Evolutionary conservation across 441 rosid genomes (phyloP).

Genomic region (Gossypium davidsonii): DNA sequence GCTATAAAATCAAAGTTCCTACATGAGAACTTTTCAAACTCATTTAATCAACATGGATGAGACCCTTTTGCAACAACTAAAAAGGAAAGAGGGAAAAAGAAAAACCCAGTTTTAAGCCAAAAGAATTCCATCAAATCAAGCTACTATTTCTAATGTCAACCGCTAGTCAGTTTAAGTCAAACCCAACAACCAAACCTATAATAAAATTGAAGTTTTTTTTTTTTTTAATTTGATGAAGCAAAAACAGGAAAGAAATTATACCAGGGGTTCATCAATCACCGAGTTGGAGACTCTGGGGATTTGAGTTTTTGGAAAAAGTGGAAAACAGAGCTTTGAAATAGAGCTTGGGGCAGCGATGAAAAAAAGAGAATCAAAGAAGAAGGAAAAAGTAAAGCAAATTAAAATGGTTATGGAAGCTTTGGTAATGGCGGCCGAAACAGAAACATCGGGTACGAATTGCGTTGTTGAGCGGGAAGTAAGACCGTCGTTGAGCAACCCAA

Average conservation of each 20-base stretch:
- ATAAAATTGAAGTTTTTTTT: neutral
- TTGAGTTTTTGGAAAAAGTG: neutral
- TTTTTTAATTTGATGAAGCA: neutral
- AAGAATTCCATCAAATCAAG: neutral
- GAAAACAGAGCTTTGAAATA: neutral
- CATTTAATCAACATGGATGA: neutral
- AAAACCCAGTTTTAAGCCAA: neutral
- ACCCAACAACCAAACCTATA: neutral
- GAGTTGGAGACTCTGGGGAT: neutral
- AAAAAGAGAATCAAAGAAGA: neutral
- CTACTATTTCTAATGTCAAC: neutral
- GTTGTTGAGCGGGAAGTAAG: neutral
- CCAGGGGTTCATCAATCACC: neutral
- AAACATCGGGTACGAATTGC: neutral
- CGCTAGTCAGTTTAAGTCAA: neutral
- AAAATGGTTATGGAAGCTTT: neutral
- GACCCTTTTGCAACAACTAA: neutral
- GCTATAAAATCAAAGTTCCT: neutral
- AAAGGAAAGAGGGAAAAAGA: neutral
- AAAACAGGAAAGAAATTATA: neutral
- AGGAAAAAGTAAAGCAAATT: neutral
- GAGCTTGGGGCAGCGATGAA: neutral
- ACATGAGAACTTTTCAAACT: neutral
- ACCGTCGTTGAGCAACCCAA: neutral
- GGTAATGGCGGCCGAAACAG: neutral